Percentiles rank a stretch among this genome's conserved stretches.
phyloP scores from a whole-genome alignment of 2,329 filamentous ascomycete species.

The Ilyonectria mors-panacis region DNA sequence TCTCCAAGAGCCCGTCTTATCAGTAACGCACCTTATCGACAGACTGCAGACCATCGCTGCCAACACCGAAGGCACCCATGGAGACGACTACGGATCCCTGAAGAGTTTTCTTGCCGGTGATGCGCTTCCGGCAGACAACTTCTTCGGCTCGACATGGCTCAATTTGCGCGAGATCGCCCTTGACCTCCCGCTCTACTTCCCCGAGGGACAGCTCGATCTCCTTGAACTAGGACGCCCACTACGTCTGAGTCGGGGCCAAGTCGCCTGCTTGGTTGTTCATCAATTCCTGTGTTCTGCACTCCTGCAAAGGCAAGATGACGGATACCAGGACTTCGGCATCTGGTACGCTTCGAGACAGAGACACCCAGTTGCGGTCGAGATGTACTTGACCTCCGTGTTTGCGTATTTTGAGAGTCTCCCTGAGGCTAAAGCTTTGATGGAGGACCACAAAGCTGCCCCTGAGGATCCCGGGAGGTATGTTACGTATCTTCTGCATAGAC shows the following conservation, averaged over 20 bases:
- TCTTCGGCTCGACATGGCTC: constrained; percentile 41
- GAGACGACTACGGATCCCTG: constrained; percentile 44
- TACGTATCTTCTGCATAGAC: constrained; percentile 43
- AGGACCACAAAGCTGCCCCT: background rate
- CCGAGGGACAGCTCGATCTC: constrained; percentile 32
- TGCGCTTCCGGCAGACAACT: background rate
- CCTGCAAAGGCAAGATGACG: constrained; percentile 42
- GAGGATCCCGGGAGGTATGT: background rate
- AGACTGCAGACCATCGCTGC: constrained; percentile 49
- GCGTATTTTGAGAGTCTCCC: constrained; percentile 45
- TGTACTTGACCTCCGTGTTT: constrained; percentile 52
- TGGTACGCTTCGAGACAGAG: constrained; percentile 53
- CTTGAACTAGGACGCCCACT: constrained; percentile 34
- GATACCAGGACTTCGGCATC: constrained; percentile 52
- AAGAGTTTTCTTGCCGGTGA: constrained; percentile 4
- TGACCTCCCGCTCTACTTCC: constrained; percentile 40
- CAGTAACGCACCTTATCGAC: constrained; percentile 41
- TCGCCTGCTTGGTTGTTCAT: constrained; percentile 50
- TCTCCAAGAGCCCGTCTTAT: constrained; percentile 31
- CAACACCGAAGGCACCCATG: constrained; percentile 34
- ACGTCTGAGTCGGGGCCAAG: constrained; percentile 43
- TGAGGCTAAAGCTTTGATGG: constrained; percentile 10
- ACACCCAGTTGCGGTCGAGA: constrained; percentile 47
- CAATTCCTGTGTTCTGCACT: constrained; percentile 50
- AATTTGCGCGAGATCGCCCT: constrained; percentile 44